phyloP scores from a whole-genome alignment of 78 protist genomes.

The Dictyostelium discoideum region DNA sequence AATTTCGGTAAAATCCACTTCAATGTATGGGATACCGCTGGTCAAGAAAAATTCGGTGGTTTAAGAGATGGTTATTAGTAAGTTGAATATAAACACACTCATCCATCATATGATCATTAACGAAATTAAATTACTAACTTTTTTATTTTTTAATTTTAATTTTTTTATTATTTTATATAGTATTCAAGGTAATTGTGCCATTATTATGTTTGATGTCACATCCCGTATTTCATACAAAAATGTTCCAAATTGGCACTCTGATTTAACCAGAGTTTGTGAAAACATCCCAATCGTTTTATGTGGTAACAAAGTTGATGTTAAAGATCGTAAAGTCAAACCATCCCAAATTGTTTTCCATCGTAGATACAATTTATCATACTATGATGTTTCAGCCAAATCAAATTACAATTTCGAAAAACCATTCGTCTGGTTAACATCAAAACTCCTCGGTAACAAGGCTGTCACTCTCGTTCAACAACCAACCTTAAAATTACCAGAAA shows the following conservation, averaged over 20 bases:
- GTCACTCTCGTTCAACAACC: slow-evolving; percentile 63
- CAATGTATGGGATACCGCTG: slow-evolving; percentile 99
- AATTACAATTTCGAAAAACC: slow-evolving; percentile 99
- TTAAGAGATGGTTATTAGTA: slow-evolving; percentile 98
- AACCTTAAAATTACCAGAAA: slow-evolving; percentile 84
- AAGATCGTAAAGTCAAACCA: slow-evolving; percentile 98
- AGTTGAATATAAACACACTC: background rate
- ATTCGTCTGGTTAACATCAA: slow-evolving; percentile 97
- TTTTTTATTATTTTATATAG: background rate
- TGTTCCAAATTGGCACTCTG: slow-evolving; percentile 99
- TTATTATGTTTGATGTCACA: slow-evolving; percentile 99
- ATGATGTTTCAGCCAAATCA: slow-evolving; percentile 98
- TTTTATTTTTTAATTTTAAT: background rate
- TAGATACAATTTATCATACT: slow-evolving; percentile 98
- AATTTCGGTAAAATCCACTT: slow-evolving; percentile 95
- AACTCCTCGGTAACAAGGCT: slow-evolving; percentile 89
- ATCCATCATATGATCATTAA: background rate
- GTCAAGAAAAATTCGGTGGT: slow-evolving; percentile 99
- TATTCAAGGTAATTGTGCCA: slow-evolving; percentile 97
- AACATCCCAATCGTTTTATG: slow-evolving; percentile 98
- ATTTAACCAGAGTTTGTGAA: slow-evolving; percentile 98
- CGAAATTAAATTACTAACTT: background rate
- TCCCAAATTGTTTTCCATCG: slow-evolving; percentile 98
- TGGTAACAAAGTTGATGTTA: slow-evolving; percentile 99
- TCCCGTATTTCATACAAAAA: slow-evolving; percentile 98